Evolutionary conservation across 2,329 filamentous ascomycete genomes (phyloP), one percentile per base, ranked within the genome.

Genomic region (Scolecobasidium constrictum): DNA sequence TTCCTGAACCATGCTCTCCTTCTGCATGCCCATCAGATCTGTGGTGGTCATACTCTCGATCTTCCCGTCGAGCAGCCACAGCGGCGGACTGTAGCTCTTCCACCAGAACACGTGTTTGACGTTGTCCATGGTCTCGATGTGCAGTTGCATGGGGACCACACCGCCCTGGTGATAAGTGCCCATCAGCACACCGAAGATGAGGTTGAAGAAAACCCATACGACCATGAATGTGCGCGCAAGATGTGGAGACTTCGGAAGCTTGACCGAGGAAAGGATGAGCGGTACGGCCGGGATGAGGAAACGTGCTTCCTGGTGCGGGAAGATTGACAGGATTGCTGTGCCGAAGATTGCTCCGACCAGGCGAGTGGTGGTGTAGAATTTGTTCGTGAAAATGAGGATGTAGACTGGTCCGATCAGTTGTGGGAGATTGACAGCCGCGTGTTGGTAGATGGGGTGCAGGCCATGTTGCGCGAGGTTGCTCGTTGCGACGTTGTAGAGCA

Each of bases 21-120:
- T 78, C 31, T 73, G 67, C 62, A 84, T 73, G 3, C 83, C 81
- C 77, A 86, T 87, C 16, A 87, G 66, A 53, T 88, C 84, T 46
- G 71, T 69, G 1, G 83, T 88, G 21, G 65, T 69, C n/a, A 87
- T 62, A 7, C 83, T 71, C 50, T 79, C 73, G 49, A 83, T 86
- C 59, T 83, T 83, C 42, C 81, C 80, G 49, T 86, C 81, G 5
- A 88, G 67, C 16, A 90, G 70, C 83, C 84, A 90, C 26, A 82
- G 80, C 0, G 84, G 84, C 15, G 84, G 84, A 56, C 79, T 83
- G 56, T 88, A 88, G 1, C 84, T 88, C 59, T 87, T 88, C 84
- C 84, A 90, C 84, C 84, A 90, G 40, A 84, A 69, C 3, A 80
- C 81, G 23, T 81, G 71, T 2, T 77, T 78, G 6, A 82, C 51